Base-by-base conservation (phyloP, 1,284 basidiomycete species). In the Cutaneotrichosporon curvatum region DNA sequence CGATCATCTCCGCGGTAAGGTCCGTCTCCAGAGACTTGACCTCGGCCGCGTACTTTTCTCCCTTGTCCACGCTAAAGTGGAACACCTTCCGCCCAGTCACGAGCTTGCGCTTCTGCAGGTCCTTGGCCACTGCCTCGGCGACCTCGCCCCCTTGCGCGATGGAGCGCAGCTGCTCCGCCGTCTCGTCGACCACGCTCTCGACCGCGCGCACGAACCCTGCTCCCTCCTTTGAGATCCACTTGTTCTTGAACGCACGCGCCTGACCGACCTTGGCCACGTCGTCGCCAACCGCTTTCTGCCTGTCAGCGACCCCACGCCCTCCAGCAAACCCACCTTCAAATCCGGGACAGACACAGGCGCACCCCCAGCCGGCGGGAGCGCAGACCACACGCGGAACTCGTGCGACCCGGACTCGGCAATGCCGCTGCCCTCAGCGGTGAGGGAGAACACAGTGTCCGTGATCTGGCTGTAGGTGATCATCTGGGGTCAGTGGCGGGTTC, bases 11-110 rank as follows among this genome's bases (percentile, higher is more conserved):
- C 8, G 81, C 85, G 0, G 94, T 97, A 43, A 99, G 76, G 74
- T 98, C 95, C 11, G 95, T 98, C 73, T 98, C 94, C n/a, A 84
- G 85, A 73, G 95, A 96, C 46, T 85, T 83, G n/a, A 87, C 85
- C 15, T 87, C 90, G 4, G 87, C 88, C 63, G 87, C 87, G 76
- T 97, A 99, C 48, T 83, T 78, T 3, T 81, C 60, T 2, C 95
- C 95, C 71, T 95, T 96, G 22, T 77, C 73, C 19, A 95, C 84
- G 15, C 82, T 81, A 76, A 94, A 98, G 83, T 91, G 96, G 68
- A 96, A 85, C 5, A 85, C 82, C 75, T 97, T 98, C 73, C 89
- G 73, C 72, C 66, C 70, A 37, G 73, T 71, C 18, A 78, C 67
- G 40, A 99, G 78, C 72, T 96, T 98, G 48, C 95, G 83, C 73